Conservation (phyloP, 2,329 filamentous ascomycete genomes). For the Fusarium papillatum region DNA sequence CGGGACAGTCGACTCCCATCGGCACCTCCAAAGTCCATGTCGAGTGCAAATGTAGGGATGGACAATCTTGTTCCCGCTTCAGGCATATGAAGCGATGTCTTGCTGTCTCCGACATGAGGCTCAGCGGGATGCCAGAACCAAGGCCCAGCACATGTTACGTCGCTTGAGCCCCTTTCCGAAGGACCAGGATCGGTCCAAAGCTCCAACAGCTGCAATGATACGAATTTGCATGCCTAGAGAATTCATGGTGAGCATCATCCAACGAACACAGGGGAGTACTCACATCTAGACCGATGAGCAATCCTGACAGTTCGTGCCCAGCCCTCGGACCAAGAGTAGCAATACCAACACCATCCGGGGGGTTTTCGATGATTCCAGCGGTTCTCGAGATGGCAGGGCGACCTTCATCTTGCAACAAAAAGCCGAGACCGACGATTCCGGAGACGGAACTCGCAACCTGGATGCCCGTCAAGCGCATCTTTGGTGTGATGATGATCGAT, state of each 20-base stretch:
- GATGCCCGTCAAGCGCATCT: neutral
- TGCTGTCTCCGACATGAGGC: too few relatives aligned
- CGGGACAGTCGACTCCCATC: neutral
- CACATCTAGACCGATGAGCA: conserved; percentile 20
- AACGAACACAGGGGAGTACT: accelerated
- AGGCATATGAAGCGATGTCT: neutral
- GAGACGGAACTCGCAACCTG: neutral
- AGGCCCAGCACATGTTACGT: neutral
- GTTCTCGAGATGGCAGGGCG: neutral
- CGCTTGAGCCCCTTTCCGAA: too few relatives aligned
- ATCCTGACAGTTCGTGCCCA: neutral
- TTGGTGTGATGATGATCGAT: neutral
- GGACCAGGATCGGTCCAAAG: too few relatives aligned
- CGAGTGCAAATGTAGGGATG: neutral
- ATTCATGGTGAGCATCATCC: neutral
- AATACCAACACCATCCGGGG: neutral
- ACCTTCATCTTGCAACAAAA: neutral
- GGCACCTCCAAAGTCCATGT: conserved; percentile 22
- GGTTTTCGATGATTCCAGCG: neutral
- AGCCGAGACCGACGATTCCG: conserved; percentile 4
- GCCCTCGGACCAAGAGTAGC: neutral
- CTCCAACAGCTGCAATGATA: conserved; percentile 3
- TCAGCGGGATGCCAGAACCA: conserved; percentile 8
- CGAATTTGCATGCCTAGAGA: conserved; percentile 12
- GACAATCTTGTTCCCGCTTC: too few relatives aligned